These are phyloP conservation scores for Vigna angularis DNA, from an alignment of 306 rosid species.

Conservation along the genomic window DNA sequence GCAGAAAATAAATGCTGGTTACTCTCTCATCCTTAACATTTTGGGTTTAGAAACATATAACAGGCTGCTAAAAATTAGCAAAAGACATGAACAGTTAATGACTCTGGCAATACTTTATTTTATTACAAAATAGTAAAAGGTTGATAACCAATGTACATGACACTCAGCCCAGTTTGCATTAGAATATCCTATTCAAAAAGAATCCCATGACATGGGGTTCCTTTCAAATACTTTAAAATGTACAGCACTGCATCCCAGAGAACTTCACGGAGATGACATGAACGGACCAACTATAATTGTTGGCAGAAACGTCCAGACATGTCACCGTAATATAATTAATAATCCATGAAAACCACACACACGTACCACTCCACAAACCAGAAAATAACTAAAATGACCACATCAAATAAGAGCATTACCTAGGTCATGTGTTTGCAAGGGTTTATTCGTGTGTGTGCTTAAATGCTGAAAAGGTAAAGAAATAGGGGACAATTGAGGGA, in stretches of 20 bases:
- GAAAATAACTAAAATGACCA: background rate
- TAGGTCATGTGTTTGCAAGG: background rate
- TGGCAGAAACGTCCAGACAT: background rate
- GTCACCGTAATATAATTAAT: background rate
- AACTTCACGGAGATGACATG: background rate
- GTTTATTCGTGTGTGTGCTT: background rate
- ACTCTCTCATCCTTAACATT: slow-evolving; percentile 1
- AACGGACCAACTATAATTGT: background rate
- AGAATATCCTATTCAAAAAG: background rate
- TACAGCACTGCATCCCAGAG: background rate
- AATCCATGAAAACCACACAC: background rate
- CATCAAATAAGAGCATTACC: slow-evolving; percentile 1
- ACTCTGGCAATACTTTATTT: background rate
- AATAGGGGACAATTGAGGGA: background rate
- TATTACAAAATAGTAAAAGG: background rate
- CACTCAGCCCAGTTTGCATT: background rate
- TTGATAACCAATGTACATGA: background rate
- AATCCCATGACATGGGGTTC: background rate
- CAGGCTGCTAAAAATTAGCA: slow-evolving; percentile 4
- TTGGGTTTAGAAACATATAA: background rate
- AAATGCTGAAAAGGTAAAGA: background rate
- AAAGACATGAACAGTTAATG: background rate
- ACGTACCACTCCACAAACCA: background rate
- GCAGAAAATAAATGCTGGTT: background rate
- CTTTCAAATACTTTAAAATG: slow-evolving; percentile 16